Percentiles rank a stretch among this genome's conserved stretches.
phyloP scores from a whole-genome alignment of 805 yeast species.

The Cyberlindnera mississippiensis region DNA sequence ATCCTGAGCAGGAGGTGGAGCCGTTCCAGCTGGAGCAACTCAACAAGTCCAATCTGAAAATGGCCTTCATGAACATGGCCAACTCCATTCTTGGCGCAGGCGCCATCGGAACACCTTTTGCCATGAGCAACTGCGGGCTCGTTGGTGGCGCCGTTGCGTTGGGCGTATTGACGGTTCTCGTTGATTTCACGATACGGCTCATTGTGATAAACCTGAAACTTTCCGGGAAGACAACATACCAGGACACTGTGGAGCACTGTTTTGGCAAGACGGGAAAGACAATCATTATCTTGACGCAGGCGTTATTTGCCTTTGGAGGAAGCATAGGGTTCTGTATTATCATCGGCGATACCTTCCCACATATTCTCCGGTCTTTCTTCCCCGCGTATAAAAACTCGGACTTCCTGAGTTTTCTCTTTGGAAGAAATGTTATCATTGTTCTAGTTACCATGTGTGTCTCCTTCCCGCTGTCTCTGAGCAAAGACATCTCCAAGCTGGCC shows the following conservation, averaged over 20 bases:
- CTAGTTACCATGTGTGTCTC: conserved; percentile 69
- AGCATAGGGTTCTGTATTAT: conserved; percentile 91
- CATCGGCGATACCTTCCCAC: conserved; percentile 93
- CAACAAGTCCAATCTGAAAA: conserved; percentile 55
- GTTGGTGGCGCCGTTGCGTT: conserved; percentile 66
- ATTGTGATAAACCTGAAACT: conserved; percentile 80
- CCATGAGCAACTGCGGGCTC: conserved; percentile 76
- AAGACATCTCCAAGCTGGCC: conserved; percentile 81
- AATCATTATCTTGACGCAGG: conserved; percentile 68
- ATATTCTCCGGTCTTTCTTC: conserved; percentile 68
- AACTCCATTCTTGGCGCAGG: conserved; percentile 95
- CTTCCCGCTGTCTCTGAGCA: conserved; percentile 74
- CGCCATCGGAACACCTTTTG: conserved; percentile 90
- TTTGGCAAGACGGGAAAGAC: conserved; percentile 72
- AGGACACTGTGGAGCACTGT: conserved; percentile 76
- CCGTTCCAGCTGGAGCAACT: conserved; percentile 19
- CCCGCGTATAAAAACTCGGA: conserved; percentile 35
- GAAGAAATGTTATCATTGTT: conserved; percentile 67
- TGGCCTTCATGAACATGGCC: conserved; percentile 98
- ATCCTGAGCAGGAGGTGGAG: conserved; percentile 16
- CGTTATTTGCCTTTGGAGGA: conserved; percentile 91
- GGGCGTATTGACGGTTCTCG: conserved; percentile 56
- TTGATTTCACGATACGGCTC: conserved; percentile 84
- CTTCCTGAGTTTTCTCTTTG: conserved; percentile 51
- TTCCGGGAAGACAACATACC: conserved; percentile 74